These are phyloP conservation scores for Akanthomyces lecanii DNA, from an alignment of 2,329 filamentous ascomycete species.

Conservation along the genomic window DNA sequence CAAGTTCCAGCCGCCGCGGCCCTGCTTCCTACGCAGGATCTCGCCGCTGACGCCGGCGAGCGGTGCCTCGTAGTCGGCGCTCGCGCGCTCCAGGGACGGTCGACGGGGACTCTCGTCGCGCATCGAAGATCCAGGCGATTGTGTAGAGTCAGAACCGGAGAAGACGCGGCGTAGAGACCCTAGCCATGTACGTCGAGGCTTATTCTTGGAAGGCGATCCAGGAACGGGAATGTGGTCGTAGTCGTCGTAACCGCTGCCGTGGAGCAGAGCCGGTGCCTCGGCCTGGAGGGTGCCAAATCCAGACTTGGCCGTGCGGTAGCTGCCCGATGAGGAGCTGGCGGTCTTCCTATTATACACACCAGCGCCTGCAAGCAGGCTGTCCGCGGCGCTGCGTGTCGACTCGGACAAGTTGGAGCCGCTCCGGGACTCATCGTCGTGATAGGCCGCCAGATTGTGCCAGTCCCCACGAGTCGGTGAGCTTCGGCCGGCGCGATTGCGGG, in stretches of 20 bases:
- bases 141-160: conserved; percentile 37
- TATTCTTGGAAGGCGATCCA: conserved; percentile 54
- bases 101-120: conserved; percentile 29
- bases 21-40: conserved; percentile 52
- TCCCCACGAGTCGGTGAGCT: conserved; percentile 36
- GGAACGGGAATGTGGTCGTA: conserved; percentile 35
- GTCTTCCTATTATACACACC: conserved; percentile 34
- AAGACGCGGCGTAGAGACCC: conserved; percentile 65
- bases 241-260: conserved; percentile 29
- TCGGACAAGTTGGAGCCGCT: conserved; percentile 57
- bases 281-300: conserved; percentile 49
- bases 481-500: conserved; percentile 31
- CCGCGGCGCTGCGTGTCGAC: conserved; percentile 43
- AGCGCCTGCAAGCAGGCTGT: conserved; percentile 36
- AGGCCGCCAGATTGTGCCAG: conserved; percentile 33
- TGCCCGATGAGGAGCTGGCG: conserved; percentile 40
- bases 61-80: conserved; percentile 41
- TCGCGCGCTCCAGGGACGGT: conserved; percentile 31
- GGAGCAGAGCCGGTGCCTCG: conserved; percentile 46
- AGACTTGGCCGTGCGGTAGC: conserved; percentile 51
- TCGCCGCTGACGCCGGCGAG: conserved; percentile 43
- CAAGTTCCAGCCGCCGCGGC: conserved; percentile 50
- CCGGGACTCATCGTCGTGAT: conserved; percentile 45
- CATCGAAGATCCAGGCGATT: conserved; percentile 23
- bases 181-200: conserved; percentile 59